A percentile compares a stretch with the other conserved stretches of the same genome.
Conservation (phyloP, 768 basidiomycete species). For the Leucocoprinus sp. region DNA sequence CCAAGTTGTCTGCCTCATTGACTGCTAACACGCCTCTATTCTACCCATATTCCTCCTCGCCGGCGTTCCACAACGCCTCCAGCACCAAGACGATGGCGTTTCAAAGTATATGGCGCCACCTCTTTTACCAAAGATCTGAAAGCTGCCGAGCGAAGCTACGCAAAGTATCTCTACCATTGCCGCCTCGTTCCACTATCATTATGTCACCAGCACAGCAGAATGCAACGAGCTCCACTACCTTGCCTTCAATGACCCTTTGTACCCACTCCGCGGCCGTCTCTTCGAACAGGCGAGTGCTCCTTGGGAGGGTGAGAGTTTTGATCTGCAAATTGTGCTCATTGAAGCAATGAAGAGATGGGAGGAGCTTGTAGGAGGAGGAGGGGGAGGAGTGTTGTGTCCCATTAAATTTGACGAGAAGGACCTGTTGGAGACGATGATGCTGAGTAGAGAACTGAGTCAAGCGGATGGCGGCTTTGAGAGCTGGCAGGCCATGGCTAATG, state of each 20-base stretch:
- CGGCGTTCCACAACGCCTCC: constrained; percentile 32
- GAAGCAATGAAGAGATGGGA: constrained; percentile 34
- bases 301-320: constrained; percentile 45
- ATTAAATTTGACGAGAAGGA: constrained; percentile 39
- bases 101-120: constrained; percentile 32
- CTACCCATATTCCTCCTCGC: constrained; percentile 43
- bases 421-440: constrained; percentile 30
- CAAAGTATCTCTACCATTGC: constrained; percentile 31
- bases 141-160: constrained; percentile 32
- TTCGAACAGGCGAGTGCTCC: constrained; percentile 34
- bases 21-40: constrained; percentile 52
- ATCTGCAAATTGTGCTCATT: constrained; percentile 38
- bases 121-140: constrained; percentile 33
- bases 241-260: constrained; percentile 29
- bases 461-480: constrained; percentile 24
- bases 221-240: constrained; percentile 36
- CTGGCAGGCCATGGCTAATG: constrained; percentile 20
- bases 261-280: constrained; percentile 30
- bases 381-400: constrained; percentile 33
- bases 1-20: constrained; percentile 34
- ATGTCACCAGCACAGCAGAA: constrained; percentile 34
- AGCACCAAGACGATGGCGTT: constrained; percentile 37
- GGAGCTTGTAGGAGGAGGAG: constrained; percentile 29
- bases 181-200: constrained; percentile 45
- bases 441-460: constrained; percentile 22